Evolutionary conservation across 352 stramenopile genomes (phyloP).

Genomic region (Globisporangium solare): DNA sequence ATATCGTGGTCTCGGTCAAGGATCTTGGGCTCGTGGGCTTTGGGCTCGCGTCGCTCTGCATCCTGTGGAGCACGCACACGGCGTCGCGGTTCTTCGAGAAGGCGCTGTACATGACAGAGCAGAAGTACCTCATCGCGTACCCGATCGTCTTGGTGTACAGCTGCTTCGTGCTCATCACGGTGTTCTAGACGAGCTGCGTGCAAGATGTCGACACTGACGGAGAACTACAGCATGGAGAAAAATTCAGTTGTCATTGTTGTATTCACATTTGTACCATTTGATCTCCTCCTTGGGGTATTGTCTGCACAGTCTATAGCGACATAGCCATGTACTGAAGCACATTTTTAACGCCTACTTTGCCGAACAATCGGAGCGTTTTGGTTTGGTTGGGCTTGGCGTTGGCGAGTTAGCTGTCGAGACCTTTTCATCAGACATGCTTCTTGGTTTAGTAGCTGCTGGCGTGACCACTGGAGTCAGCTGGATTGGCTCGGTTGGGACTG

Average conservation of each 20-base stretch:
- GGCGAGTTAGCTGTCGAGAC: too few species aligned
- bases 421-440: too few species aligned
- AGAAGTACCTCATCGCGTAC: conserved; percentile 98
- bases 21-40: conserved; percentile 72
- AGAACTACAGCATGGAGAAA: too few species aligned
- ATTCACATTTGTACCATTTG: too few species aligned
- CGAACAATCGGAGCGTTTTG: too few species aligned
- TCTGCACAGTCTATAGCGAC: too few species aligned
- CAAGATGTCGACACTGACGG: too few species aligned
- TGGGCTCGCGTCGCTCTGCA: conserved; percentile 80
- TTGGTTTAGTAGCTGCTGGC: not conserved
- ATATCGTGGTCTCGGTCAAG: conserved; percentile 90
- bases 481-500: not conserved
- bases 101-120: conserved; percentile 92
- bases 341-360: too few species aligned
- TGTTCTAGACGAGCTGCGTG: conserved; percentile 81
- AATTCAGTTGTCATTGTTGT: too few species aligned
- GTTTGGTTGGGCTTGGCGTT: too few species aligned
- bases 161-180: conserved; percentile 98
- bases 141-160: conserved; percentile 96
- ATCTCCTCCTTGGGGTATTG: too few species aligned
- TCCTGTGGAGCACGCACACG: conserved; percentile 94
- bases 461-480: not conserved
- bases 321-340: too few species aligned
- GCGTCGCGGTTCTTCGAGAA: conserved; percentile 96